A percentile compares a stretch with the other conserved stretches of the same genome.
Conservation (phyloP, 2,329 filamentous ascomycete species). For the Pseudopithomyces maydicus region DNA sequence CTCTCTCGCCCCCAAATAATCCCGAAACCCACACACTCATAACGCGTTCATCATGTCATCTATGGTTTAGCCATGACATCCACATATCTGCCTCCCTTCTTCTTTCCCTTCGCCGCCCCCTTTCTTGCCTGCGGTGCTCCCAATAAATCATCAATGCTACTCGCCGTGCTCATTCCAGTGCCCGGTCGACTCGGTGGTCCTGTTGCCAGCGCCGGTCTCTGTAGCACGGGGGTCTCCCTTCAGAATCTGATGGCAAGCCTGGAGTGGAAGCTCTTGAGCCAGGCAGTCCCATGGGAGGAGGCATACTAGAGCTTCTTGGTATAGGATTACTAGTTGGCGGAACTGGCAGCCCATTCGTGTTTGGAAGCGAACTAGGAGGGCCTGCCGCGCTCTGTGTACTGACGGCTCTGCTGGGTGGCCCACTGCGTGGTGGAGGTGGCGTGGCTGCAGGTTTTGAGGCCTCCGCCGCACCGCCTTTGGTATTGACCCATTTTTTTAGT, state of each 20-base stretch:
- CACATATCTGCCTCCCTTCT: constrained; percentile 87
- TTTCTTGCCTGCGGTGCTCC: constrained; percentile 75
- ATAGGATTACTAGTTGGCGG: constrained; percentile 23
- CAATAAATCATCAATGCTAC: constrained; percentile 90
- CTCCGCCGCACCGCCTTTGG: constrained; percentile 74
- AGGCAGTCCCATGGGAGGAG: constrained; percentile 36
- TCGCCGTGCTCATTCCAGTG: constrained; percentile 88
- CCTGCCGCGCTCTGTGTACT: constrained; percentile 37
- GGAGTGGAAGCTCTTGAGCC: constrained; percentile 39
- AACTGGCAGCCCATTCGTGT: constrained; percentile 5
- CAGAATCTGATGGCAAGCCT: constrained; percentile 35
- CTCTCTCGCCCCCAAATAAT: not conserved
- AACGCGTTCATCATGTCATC: not conserved
- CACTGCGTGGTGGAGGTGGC: constrained; percentile 76
- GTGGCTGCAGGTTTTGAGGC: constrained; percentile 63
- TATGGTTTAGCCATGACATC: constrained; percentile 76
- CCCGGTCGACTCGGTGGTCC: constrained; percentile 57
- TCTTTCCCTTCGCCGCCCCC: constrained; percentile 60
- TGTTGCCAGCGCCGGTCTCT: constrained; percentile 29
- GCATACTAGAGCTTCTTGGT: constrained; percentile 42
- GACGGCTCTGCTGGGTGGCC: constrained; percentile 41
- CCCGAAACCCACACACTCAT: not conserved
- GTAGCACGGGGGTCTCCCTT: constrained; percentile 35
- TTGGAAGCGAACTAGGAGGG: constrained; percentile 17
- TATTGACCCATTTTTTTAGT: constrained; percentile 98